A percentile compares a stretch with the other conserved stretches of the same genome.
These are phyloP conservation scores for Pseudozyma thailandica DNA, from an alignment of 1,284 basidiomycete species.

Conservation along the genomic window DNA sequence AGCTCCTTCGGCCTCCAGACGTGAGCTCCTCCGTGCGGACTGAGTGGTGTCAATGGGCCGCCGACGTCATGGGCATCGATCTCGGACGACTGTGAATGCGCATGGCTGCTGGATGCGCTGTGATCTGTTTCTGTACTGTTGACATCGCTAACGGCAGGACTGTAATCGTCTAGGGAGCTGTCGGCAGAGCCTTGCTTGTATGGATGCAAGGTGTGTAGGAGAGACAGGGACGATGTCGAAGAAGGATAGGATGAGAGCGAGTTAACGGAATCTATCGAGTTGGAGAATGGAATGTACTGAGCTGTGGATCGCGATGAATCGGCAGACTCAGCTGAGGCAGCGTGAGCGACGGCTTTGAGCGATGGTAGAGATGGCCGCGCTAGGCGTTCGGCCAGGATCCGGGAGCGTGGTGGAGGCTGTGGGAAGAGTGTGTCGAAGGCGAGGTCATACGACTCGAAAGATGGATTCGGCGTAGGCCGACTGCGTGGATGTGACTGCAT, in stretches of 20 bases:
- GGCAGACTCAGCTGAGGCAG: slow-evolving; percentile 22
- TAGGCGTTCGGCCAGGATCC: slow-evolving; percentile 27
- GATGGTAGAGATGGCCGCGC: slow-evolving; percentile 39
- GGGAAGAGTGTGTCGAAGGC: slow-evolving; percentile 44
- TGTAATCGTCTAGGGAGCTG: slow-evolving; percentile 43
- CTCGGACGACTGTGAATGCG: slow-evolving; percentile 44
- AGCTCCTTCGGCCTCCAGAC: slow-evolving; percentile 53
- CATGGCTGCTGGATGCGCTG: slow-evolving; percentile 38
- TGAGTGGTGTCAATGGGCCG: slow-evolving; percentile 42
- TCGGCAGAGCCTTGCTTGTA: slow-evolving; percentile 31
- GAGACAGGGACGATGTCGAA: slow-evolving; percentile 35
- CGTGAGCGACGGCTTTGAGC: slow-evolving; percentile 10
- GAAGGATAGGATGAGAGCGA: slow-evolving; percentile 41
- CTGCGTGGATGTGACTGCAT: slow-evolving; percentile 16
- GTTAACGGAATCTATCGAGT: slow-evolving; percentile 36
- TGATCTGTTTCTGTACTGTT: slow-evolving; percentile 48
- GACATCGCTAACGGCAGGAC: slow-evolving; percentile 43
- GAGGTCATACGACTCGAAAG: slow-evolving; percentile 16
- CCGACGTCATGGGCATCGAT: slow-evolving; percentile 16
- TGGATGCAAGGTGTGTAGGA: slow-evolving; percentile 28
- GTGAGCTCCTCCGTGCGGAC: slow-evolving; percentile 23
- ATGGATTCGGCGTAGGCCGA: slow-evolving; percentile 14
- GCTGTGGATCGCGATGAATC: slow-evolving; percentile 31
- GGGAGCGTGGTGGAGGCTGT: slow-evolving; percentile 39
- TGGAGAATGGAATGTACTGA: slow-evolving; percentile 22